Evolutionary conservation across 352 stramenopile genomes (phyloP).

Genomic region (Phytophthora brassicae): DNA sequence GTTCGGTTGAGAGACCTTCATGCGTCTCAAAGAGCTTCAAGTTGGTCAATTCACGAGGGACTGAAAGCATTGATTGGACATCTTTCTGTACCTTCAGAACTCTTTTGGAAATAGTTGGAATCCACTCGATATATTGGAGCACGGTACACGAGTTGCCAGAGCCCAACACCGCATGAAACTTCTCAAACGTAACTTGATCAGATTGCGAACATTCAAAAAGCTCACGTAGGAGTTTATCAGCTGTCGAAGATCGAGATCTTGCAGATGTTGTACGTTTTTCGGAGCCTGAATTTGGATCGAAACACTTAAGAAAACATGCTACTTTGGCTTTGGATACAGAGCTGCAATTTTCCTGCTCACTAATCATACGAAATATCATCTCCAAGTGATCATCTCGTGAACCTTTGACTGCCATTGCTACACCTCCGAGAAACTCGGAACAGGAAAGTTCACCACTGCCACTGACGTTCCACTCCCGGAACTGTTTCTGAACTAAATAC

Average conservation of each 20-base stretch:
- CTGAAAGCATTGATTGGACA: not conserved
- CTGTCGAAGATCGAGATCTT: slow-evolving; percentile 1
- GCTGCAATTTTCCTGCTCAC: not conserved
- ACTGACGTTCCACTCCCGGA: slow-evolving; percentile 38
- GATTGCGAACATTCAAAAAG: slow-evolving; percentile 1
- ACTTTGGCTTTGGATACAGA: slow-evolving; percentile 1
- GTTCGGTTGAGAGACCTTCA: not conserved
- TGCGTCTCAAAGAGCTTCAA: not conserved
- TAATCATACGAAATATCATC: slow-evolving; percentile 48
- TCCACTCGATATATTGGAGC: slow-evolving; percentile 39
- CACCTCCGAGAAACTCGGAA: slow-evolving; percentile 41
- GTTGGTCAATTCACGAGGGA: not conserved
- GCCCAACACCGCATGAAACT: slow-evolving; percentile 4
- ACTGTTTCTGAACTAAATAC: slow-evolving; percentile 35
- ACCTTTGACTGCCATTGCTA: slow-evolving; percentile 34
- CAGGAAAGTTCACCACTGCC: slow-evolving; percentile 26
- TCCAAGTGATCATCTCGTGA: slow-evolving; percentile 45
- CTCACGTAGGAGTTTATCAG: not conserved
- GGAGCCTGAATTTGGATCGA: slow-evolving; percentile 1
- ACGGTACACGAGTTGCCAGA: not conserved
- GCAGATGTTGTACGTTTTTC: not conserved
- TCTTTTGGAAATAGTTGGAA: slow-evolving; percentile 29
- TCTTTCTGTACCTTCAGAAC: not conserved
- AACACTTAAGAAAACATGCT: slow-evolving; percentile 2
- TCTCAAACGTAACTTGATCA: not conserved